Evolutionary conservation across 2,329 filamentous ascomycete genomes (phyloP).

Genomic region (Endothia cerciana): DNA sequence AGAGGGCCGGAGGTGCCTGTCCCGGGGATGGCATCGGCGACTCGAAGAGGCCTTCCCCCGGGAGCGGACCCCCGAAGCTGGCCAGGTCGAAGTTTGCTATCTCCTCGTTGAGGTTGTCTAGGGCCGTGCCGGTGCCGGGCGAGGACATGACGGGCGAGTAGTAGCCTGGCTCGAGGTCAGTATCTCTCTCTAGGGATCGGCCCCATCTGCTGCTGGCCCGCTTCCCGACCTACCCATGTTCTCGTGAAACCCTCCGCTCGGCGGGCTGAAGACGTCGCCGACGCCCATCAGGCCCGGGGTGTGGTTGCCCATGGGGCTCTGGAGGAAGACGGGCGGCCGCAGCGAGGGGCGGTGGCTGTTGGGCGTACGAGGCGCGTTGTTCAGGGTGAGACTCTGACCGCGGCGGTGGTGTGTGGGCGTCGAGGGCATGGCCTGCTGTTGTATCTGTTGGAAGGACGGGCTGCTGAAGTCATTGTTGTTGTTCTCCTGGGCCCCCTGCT

Average conservation of each 20-base stretch:
- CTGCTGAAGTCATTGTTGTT: conserved; percentile 27
- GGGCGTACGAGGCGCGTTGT: conserved; percentile 26
- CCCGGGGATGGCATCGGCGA: conserved; percentile 28
- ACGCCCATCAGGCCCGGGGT: conserved; percentile 26
- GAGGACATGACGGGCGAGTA: conserved; percentile 29
- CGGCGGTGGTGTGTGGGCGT: conserved; percentile 28
- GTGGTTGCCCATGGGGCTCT: conserved; percentile 27
- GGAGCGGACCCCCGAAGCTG: conserved; percentile 26
- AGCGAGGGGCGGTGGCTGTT: conserved; percentile 19
- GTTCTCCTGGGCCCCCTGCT: conserved; percentile 13
- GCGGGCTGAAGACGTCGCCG: conserved; percentile 26
- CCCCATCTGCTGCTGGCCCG: background rate
- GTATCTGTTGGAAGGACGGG: conserved; percentile 27
- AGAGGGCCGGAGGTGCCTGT: conserved; percentile 22
- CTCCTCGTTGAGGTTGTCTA: conserved; percentile 29
- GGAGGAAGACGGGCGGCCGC: conserved; percentile 29
- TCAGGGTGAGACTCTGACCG: conserved; percentile 27
- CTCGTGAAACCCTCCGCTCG: conserved; percentile 21
- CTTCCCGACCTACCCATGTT: conserved; percentile 27
- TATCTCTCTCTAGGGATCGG: conserved; percentile 1
- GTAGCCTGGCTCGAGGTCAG: conserved; percentile 18
- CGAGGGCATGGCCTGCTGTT: conserved; percentile 24
- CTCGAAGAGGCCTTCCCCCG: conserved; percentile 24
- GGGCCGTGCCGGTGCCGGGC: conserved; percentile 24
- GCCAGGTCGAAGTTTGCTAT: conserved; percentile 29